These are phyloP conservation scores for Hyphopichia buzzinii DNA, from an alignment of 1,139 yeast genomes.

Conservation along the genomic window DNA sequence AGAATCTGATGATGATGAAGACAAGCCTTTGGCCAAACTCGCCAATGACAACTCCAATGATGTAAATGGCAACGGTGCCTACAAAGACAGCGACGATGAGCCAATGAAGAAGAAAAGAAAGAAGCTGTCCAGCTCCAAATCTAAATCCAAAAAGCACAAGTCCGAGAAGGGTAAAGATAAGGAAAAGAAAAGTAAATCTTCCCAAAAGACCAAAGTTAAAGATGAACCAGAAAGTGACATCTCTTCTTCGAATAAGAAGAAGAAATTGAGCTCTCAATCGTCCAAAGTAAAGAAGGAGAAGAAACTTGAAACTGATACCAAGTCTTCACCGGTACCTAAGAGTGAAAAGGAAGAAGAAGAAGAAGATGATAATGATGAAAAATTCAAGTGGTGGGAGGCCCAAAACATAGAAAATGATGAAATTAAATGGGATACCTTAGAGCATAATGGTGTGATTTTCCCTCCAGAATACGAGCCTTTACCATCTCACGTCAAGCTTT, in stretches of 20 bases:
- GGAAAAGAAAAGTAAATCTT: slow-evolving; percentile 1
- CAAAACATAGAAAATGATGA: slow-evolving; percentile 58
- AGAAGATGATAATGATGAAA: slow-evolving; percentile 59
- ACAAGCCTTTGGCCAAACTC: slow-evolving; percentile 9
- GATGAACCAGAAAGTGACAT: background rate
- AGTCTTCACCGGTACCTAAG: slow-evolving; percentile 3
- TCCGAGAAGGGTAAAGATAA: background rate
- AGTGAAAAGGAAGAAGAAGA: slow-evolving; percentile 16
- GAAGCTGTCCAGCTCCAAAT: slow-evolving; percentile 1
- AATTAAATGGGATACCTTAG: slow-evolving; percentile 81
- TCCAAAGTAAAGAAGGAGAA: slow-evolving; percentile 3
- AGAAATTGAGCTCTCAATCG: slow-evolving; percentile 1
- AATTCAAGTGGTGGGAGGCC: slow-evolving; percentile 86
- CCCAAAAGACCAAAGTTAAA: slow-evolving; percentile 4
- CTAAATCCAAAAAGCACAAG: slow-evolving; percentile 3
- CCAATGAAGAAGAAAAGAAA: slow-evolving; percentile 4
- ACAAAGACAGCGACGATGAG: background rate
- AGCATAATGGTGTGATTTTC: slow-evolving; percentile 87
- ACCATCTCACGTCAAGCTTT: slow-evolving; percentile 74
- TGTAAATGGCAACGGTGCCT: slow-evolving; percentile 1
- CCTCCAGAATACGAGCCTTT: slow-evolving; percentile 91
- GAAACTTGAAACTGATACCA: slow-evolving; percentile 3
- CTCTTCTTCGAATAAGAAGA: background rate
- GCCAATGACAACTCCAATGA: slow-evolving; percentile 4
- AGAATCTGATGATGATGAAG: slow-evolving; percentile 9